Percentiles rank a stretch among this genome's conserved stretches.
Evolutionary conservation across 108 stramenopile species (phyloP).

Genomic region (Conticribra guillardii): DNA sequence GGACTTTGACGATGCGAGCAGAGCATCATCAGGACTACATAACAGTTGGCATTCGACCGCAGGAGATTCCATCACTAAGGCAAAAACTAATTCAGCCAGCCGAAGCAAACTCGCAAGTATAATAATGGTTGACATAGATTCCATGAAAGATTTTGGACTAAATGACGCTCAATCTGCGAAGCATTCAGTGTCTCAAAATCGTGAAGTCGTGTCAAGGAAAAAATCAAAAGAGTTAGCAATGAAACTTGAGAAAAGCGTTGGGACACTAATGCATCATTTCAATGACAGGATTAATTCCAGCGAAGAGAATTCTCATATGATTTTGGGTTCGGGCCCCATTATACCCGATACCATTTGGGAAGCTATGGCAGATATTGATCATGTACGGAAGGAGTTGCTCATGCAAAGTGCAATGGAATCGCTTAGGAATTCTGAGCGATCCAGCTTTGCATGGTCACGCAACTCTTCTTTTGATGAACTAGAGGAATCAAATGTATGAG

Average conservation of each 20-base stretch:
- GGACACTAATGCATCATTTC: slow-evolving; percentile 42
- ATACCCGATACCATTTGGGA: slow-evolving; percentile 70
- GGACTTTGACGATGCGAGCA: too few species aligned
- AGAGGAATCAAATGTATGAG: too few species aligned
- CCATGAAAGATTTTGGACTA: background rate
- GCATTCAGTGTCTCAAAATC: slow-evolving; percentile 9
- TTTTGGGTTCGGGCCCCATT: background rate
- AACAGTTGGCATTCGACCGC: background rate
- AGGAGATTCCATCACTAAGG: background rate
- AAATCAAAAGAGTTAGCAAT: slow-evolving; percentile 24
- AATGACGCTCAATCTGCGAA: background rate
- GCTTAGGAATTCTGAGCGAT: slow-evolving; percentile 6
- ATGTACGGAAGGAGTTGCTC: slow-evolving; percentile 60
- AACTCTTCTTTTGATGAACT: too few species aligned
- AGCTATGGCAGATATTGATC: slow-evolving; percentile 70
- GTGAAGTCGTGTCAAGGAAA: slow-evolving; percentile 10
- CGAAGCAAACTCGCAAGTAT: background rate
- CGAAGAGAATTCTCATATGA: background rate
- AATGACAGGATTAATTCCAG: slow-evolving; percentile 13
- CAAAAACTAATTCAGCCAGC: background rate
- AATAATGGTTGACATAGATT: background rate
- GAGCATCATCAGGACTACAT: background rate
- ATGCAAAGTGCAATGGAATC: slow-evolving; percentile 25
- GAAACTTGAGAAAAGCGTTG: slow-evolving; percentile 38
- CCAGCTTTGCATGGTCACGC: too few species aligned